Percentiles rank a stretch among this genome's conserved stretches.
Conservation (phyloP, 1,139 yeast species). For the Blastobotrys serpentis region DNA sequence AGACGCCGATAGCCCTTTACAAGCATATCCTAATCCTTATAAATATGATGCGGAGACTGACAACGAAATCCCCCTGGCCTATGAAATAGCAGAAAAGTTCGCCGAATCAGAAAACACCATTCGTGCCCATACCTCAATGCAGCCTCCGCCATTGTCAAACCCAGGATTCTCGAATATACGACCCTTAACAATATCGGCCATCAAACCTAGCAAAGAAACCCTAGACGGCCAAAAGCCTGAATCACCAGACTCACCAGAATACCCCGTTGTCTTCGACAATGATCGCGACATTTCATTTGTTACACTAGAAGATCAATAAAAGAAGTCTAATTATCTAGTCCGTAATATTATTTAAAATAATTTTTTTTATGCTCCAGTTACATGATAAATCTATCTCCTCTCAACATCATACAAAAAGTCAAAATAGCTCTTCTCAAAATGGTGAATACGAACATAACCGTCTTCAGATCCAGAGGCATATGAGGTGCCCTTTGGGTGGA, state of each 20-base stretch:
- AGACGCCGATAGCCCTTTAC: neutral
- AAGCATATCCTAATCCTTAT: neutral
- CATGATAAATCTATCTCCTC: slow-evolving; percentile 45
- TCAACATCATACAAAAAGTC: slow-evolving; percentile 93
- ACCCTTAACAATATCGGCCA: slow-evolving; percentile 10
- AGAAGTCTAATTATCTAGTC: no score
- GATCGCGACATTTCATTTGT: slow-evolving; percentile 3
- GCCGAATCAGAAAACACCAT: neutral
- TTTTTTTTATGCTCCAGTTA: no score
- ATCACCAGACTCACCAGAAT: neutral
- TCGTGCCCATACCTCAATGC: neutral
- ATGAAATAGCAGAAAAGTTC: neutral
- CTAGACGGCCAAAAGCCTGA: neutral
- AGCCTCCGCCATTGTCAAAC: slow-evolving; percentile 13
- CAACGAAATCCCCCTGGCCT: neutral
- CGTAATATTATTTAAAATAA: neutral
- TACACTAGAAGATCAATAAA: slow-evolving; percentile 1
- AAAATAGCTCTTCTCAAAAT: slow-evolving; percentile 86
- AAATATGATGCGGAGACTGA: neutral
- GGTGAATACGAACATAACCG: slow-evolving; percentile 92
- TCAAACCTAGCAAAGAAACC: neutral
- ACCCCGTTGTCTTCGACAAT: slow-evolving; percentile 5
- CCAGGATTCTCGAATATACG: slow-evolving; percentile 15
- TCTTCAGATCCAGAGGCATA: slow-evolving; percentile 98
- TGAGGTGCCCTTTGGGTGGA: slow-evolving; percentile 91